A percentile compares a stretch with the other conserved stretches of the same genome.
Evolutionary conservation across 139 green algal genomes (phyloP).

Genomic region (Ettlia oleoabundans): DNA sequence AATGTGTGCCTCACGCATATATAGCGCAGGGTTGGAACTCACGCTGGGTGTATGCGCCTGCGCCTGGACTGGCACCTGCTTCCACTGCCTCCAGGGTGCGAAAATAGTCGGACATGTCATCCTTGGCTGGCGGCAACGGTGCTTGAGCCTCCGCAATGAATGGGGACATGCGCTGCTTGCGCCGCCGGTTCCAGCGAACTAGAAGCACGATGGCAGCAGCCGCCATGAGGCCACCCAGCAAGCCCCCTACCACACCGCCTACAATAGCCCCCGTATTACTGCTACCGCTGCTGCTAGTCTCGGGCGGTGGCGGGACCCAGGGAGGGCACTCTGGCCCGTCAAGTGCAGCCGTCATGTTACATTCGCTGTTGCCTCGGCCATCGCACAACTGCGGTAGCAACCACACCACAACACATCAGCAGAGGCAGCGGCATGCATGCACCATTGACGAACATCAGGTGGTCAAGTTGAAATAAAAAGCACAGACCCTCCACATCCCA

Average conservation of each 20-base stretch:
- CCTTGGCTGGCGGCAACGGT: background rate
- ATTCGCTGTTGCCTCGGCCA: constrained; percentile 1
- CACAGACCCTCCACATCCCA: no score
- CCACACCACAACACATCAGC: background rate
- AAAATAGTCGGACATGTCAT: constrained; percentile 13
- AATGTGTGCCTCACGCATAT: no score
- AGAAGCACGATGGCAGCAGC: background rate
- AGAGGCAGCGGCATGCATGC: background rate
- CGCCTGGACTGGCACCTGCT: no score
- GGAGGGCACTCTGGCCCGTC: constrained; percentile 13
- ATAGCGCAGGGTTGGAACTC: no score
- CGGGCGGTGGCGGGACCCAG: background rate
- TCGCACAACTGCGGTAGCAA: constrained; percentile 17
- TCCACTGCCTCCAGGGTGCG: no score
- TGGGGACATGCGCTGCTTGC: constrained; percentile 28
- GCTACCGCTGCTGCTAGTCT: background rate
- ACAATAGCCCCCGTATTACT: constrained; percentile 7
- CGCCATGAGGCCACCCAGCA: background rate
- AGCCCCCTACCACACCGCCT: constrained; percentile 20
- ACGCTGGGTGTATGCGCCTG: no score
- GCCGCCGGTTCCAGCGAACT: background rate
- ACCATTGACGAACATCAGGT: no score
- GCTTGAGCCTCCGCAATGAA: constrained; percentile 17
- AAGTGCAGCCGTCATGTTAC: background rate
- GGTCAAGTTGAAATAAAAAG: no score